These are phyloP conservation scores for Podospora pseudoanserina DNA, from an alignment of 495 filamentous ascomycete genomes.

Conservation along the genomic window DNA sequence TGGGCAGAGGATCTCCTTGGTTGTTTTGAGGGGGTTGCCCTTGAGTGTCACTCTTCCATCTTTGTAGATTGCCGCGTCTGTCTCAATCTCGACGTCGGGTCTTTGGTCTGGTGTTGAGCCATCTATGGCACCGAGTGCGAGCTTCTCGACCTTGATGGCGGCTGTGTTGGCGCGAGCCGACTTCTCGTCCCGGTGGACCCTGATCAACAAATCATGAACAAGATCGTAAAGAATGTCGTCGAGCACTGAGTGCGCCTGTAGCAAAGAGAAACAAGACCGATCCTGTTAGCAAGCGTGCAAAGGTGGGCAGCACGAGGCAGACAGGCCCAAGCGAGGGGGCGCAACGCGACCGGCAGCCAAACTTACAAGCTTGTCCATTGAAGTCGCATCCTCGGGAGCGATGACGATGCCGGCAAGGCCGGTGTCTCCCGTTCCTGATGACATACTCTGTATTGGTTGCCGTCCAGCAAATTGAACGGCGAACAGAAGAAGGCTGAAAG, in stretches of 20 bases:
- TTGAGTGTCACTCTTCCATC: conserved; percentile 68
- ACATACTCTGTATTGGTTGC: conserved; percentile 30
- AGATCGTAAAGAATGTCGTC: conserved; percentile 71
- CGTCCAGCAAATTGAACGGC: background rate
- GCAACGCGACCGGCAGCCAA: conserved; percentile 1
- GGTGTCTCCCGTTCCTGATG: conserved; percentile 29
- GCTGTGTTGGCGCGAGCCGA: conserved; percentile 68
- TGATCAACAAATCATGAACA: conserved; percentile 64
- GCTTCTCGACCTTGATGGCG: conserved; percentile 66
- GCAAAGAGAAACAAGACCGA: background rate
- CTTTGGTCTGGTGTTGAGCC: conserved; percentile 38
- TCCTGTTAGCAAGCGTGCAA: conserved; percentile 7
- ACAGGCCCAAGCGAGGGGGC: background rate
- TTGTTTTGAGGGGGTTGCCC: conserved; percentile 71
- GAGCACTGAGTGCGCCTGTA: conserved; percentile 52
- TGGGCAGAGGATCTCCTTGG: conserved; percentile 65
- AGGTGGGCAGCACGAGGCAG: background rate
- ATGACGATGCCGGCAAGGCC: conserved; percentile 50
- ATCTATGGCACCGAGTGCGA: conserved; percentile 54
- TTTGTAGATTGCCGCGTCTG: conserved; percentile 67
- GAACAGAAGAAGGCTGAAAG: background rate
- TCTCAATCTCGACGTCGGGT: conserved; percentile 58
- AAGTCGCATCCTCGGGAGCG: conserved; percentile 38
- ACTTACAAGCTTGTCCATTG: conserved; percentile 48
- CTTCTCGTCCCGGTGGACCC: conserved; percentile 72